Conservation (phyloP, 2,329 filamentous ascomycete species). For the Lasiodiplodia hormozganensis region DNA sequence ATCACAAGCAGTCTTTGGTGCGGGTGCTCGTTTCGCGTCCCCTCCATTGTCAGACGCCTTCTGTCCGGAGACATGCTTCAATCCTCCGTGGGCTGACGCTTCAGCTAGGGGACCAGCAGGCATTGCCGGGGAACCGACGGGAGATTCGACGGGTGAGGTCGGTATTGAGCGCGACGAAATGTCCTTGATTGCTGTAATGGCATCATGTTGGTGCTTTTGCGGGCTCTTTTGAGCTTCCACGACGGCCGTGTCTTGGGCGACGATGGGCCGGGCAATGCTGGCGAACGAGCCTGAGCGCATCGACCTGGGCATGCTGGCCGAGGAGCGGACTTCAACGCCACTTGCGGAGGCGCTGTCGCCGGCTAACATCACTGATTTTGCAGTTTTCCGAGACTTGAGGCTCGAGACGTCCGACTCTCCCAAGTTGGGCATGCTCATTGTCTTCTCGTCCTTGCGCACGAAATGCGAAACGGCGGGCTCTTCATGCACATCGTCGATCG, state of each 20-base stretch:
- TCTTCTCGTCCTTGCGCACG: constrained; percentile 30
- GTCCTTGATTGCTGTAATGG: constrained; percentile 70
- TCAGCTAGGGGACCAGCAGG: constrained; percentile 7
- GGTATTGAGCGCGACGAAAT: constrained; percentile 68
- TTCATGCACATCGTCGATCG: not conserved
- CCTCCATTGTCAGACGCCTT: not conserved
- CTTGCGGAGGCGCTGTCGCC: constrained; percentile 19
- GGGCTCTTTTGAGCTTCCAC: constrained; percentile 63
- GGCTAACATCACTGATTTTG: constrained; percentile 32
- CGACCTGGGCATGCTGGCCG: constrained; percentile 52
- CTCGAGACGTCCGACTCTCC: constrained; percentile 30
- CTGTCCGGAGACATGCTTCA: constrained; percentile 17
- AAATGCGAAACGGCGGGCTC: not conserved
- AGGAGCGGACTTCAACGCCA: constrained; percentile 9
- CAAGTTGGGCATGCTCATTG: constrained; percentile 35
- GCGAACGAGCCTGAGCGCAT: constrained; percentile 70
- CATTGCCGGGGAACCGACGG: constrained; percentile 49
- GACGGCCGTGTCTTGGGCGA: constrained; percentile 71
- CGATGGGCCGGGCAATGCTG: constrained; percentile 67
- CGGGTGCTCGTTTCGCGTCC: not conserved
- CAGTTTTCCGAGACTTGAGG: constrained; percentile 35
- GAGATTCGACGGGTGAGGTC: constrained; percentile 59
- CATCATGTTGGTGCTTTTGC: constrained; percentile 65
- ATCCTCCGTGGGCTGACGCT: not conserved
- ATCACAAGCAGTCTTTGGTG: not conserved